Evolutionary conservation across 495 filamentous ascomycete genomes (phyloP), one percentile per base, ranked within the genome.

Genomic region (Aspergillus carlsbadensis): DNA sequence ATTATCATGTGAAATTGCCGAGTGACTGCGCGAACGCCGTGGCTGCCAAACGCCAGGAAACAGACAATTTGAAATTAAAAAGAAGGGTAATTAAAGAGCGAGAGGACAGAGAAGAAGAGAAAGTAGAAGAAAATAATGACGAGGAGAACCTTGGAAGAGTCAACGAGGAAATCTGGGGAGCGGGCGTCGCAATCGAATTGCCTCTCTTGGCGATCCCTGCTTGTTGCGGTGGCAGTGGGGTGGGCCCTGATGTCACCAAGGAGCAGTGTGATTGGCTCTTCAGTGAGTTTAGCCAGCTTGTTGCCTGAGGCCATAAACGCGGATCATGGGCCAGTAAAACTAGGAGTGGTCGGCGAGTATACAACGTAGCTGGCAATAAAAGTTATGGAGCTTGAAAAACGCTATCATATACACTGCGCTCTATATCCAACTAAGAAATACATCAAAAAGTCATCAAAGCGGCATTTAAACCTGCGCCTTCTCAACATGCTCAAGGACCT

Each of bases 401-500:
- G 10, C 10, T 43, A 33, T 34, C 46, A 46, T 52, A 37, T 49
- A 49, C 26, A 49, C 6, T 15, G 14, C 10, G 45, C 31, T 18
- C 33, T 39, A 50, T 26, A 50, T 50, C 47, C 21, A 39, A 49
- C 7, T 24, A 21, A 20, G 13, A 39, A 36, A 26, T 21, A 50
- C n/a, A 49, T 18, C 1, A n/a, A 37, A 17, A n/a, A 17, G 1
- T 3, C n/a, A 18, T 17, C 15, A 15, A 17, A 41, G 22, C n/a
- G 17, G 22, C 43, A 29, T 1, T 7, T 54, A 37, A 46, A 46
- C 26, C 49, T n/a, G 37, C 20, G 63, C 43, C 47, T 45, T 56
- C 63, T 66, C 63, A 20, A 63, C 45, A 37, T 66, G 63, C 47
- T 63, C 49, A 22, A 51, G 18, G 6, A 56, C 42, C 17, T 67